A percentile compares a stretch with the other conserved stretches of the same genome.
Evolutionary conservation across 2,329 filamentous ascomycete species (phyloP).

Genomic region (Talaromyces amestolkiae): DNA sequence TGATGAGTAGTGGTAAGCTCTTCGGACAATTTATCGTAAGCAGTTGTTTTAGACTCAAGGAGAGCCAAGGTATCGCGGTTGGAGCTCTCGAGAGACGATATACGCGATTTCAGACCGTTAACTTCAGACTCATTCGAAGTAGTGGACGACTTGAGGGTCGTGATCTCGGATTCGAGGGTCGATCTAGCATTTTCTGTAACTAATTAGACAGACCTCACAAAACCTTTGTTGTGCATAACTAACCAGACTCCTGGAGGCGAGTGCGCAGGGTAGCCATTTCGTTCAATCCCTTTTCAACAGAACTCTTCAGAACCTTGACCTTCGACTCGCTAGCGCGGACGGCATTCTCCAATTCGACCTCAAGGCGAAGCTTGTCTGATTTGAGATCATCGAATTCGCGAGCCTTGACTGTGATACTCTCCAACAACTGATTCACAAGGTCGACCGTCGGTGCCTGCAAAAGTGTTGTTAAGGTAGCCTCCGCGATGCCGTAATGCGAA

Average conservation of each 20-base stretch:
- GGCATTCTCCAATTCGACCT: slow-evolving; percentile 90
- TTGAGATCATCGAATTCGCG: slow-evolving; percentile 78
- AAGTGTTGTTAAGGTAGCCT: slow-evolving; percentile 55
- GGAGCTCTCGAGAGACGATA: slow-evolving; percentile 81
- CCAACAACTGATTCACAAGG: slow-evolving; percentile 71
- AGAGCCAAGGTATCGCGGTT: slow-evolving; percentile 88
- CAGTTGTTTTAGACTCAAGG: slow-evolving; percentile 82
- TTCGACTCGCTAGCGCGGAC: slow-evolving; percentile 80
- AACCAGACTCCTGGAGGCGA: slow-evolving; percentile 81
- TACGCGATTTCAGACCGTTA: slow-evolving; percentile 74
- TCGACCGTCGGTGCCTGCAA: slow-evolving; percentile 66
- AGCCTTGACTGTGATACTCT: slow-evolving; percentile 72
- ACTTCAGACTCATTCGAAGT: slow-evolving; percentile 65
- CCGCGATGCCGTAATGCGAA: slow-evolving; percentile 57
- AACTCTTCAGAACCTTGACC: slow-evolving; percentile 75
- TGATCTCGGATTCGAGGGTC: slow-evolving; percentile 75
- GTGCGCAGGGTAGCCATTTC: slow-evolving; percentile 78
- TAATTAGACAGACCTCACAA: neutral
- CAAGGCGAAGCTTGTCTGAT: slow-evolving; percentile 81
- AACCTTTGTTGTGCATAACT: slow-evolving; percentile 7
- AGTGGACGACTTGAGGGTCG: slow-evolving; percentile 70
- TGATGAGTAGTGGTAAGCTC: slow-evolving; percentile 87
- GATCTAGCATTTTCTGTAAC: slow-evolving; percentile 70
- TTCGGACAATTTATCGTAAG: slow-evolving; percentile 79
- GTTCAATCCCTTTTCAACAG: slow-evolving; percentile 76